phyloP scores from a whole-genome alignment of 2,329 filamentous ascomycete species.

The Teratosphaeria zuluensis region DNA sequence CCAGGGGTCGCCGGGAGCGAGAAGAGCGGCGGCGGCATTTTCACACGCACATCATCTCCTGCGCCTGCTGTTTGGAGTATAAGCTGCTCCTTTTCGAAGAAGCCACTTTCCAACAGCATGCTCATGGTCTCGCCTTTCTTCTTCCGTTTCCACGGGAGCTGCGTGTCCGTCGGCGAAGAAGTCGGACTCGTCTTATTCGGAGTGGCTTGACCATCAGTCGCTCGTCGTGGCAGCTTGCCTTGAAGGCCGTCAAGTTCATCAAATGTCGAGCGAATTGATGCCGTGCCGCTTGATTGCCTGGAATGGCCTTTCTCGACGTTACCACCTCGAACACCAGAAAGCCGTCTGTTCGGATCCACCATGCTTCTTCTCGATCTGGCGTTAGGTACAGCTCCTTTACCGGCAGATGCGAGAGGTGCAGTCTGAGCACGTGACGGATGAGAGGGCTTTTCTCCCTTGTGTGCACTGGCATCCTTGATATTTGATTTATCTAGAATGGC shows the following conservation, averaged over 20 bases:
- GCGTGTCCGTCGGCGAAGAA: not conserved
- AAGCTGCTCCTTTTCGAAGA: slow-evolving; percentile 12
- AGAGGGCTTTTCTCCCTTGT: not conserved
- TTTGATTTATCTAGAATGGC: not conserved
- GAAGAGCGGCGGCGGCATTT: slow-evolving; percentile 15
- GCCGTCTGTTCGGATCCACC: not conserved
- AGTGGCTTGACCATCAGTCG: not conserved
- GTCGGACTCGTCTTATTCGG: not conserved
- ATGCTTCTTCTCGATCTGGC: not conserved
- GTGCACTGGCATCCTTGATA: not conserved
- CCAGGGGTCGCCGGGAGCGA: slow-evolving; percentile 15
- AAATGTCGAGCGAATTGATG: slow-evolving; percentile 3
- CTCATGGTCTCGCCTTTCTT: slow-evolving; percentile 22
- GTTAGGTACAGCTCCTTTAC: not conserved
- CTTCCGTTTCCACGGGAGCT: slow-evolving; percentile 4
- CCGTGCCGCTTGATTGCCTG: slow-evolving; percentile 2
- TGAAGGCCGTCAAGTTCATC: slow-evolving; percentile 2
- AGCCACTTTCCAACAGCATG: slow-evolving; percentile 22
- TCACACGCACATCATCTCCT: slow-evolving; percentile 4
- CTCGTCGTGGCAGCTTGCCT: not conserved
- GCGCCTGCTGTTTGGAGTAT: not conserved
- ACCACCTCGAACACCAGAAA: not conserved
- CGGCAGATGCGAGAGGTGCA: not conserved
- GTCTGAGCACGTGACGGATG: not conserved
- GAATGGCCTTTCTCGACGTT: slow-evolving; percentile 2